Conservation (phyloP, 73 alveolate genomes). For the Urostyla sp. region DNA sequence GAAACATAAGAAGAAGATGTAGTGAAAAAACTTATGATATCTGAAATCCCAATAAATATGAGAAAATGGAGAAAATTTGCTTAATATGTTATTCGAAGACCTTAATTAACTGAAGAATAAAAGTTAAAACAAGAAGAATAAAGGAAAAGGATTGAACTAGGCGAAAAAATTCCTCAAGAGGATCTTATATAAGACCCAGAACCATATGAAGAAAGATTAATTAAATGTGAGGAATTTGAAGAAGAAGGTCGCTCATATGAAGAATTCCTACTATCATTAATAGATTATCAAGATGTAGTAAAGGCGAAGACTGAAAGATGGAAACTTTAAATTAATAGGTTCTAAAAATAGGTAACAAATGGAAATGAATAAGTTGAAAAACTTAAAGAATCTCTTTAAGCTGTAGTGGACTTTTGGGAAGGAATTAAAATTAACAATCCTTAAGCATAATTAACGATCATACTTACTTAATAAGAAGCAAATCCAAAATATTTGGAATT, state of each 20-base stretch:
- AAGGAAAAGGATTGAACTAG: slow-evolving; percentile 35
- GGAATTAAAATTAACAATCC: slow-evolving; percentile 80
- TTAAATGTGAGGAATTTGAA: slow-evolving; percentile 55
- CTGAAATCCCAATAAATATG: slow-evolving; percentile 59
- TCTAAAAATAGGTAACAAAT: slow-evolving; percentile 47
- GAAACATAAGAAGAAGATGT: slow-evolving; percentile 48
- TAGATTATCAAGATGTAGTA: slow-evolving; percentile 64
- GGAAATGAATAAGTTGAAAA: slow-evolving; percentile 84
- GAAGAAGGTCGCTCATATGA: slow-evolving; percentile 66
- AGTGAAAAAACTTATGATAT: slow-evolving; percentile 23
- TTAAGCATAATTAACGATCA: neutral
- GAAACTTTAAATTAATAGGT: slow-evolving; percentile 59
- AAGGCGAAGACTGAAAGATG: slow-evolving; percentile 72
- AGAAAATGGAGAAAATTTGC: slow-evolving; percentile 72
- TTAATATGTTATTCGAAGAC: slow-evolving; percentile 33
- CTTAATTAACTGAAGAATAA: slow-evolving; percentile 63
- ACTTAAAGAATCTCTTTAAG: slow-evolving; percentile 73
- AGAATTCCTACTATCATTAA: slow-evolving; percentile 67
- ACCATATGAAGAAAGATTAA: slow-evolving; percentile 67
- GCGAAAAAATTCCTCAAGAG: slow-evolving; percentile 66
- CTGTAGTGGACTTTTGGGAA: slow-evolving; percentile 91
- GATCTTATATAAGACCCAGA: slow-evolving; percentile 73
- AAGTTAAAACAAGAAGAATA: slow-evolving; percentile 59
- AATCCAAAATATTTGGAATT: slow-evolving; percentile 80
- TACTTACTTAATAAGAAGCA: slow-evolving; percentile 12